phyloP scores from a whole-genome alignment of 164 flowering plant genomes.

The Nymphaea colorata region DNA sequence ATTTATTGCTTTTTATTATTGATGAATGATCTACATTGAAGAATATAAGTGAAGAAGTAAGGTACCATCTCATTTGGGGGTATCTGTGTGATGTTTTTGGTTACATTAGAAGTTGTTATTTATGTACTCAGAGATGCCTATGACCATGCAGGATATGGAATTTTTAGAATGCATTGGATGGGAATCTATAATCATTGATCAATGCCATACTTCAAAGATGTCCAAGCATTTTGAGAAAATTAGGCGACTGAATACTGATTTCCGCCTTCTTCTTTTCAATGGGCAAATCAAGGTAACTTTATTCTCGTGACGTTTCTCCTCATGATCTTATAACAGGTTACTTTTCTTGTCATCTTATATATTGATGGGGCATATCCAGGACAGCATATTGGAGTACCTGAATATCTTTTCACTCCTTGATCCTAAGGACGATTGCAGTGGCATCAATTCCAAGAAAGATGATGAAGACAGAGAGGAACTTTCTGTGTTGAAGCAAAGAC shows the following conservation, averaged over 20 bases:
- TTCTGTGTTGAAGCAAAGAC: slow-evolving; percentile 31
- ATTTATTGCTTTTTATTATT: too few relatives aligned
- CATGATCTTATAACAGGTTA: not conserved
- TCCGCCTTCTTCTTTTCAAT: slow-evolving; percentile 39
- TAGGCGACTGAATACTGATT: slow-evolving; percentile 26
- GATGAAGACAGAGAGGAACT: slow-evolving; percentile 17
- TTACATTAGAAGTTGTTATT: not conserved
- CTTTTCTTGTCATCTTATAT: not conserved
- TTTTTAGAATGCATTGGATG: slow-evolving; percentile 31
- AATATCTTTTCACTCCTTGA: slow-evolving; percentile 44
- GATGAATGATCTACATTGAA: too few relatives aligned
- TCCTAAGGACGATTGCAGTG: slow-evolving; percentile 7
- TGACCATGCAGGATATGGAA: slow-evolving; percentile 48
- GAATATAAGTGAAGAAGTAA: too few relatives aligned
- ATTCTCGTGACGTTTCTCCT: slow-evolving; percentile 4
- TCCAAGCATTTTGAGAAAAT: slow-evolving; percentile 27
- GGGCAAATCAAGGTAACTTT: slow-evolving; percentile 40
- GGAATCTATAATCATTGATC: slow-evolving; percentile 61
- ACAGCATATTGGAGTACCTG: slow-evolving; percentile 26
- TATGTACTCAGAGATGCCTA: not conserved
- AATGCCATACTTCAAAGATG: slow-evolving; percentile 28
- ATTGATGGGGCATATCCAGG: slow-evolving; percentile 32
- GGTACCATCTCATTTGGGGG: too few relatives aligned
- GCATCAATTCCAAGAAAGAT: slow-evolving; percentile 5
- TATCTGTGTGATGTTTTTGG: too few relatives aligned